phyloP scores from a whole-genome alignment of 331 rosid genomes.

The Prunus yedoensis region DNA sequence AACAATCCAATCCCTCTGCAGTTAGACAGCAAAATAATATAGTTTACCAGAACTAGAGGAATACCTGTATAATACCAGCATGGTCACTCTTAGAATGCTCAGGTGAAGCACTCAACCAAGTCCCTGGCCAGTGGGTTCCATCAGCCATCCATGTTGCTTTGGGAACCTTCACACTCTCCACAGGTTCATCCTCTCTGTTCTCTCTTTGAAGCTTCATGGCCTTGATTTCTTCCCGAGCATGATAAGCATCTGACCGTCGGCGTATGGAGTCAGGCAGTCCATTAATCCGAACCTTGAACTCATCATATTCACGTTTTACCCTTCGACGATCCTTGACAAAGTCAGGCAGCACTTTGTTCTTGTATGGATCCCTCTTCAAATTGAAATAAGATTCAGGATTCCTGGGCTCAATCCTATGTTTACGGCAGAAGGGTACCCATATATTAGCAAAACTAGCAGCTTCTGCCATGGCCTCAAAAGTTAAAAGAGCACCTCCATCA shows the following conservation, averaged over 20 bases:
- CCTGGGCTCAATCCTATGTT: conserved; percentile 76
- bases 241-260: conserved; percentile 74
- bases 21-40: not conserved
- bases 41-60: conserved; percentile 1
- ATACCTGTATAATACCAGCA: conserved; percentile 82
- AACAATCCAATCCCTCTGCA: conserved; percentile 21
- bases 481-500: conserved; percentile 80
- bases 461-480: conserved; percentile 92
- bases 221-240: conserved; percentile 69
- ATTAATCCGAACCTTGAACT: conserved; percentile 77
- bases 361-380: conserved; percentile 73
- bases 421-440: conserved; percentile 86
- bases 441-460: conserved; percentile 79
- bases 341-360: conserved; percentile 70
- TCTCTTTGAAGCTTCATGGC: conserved; percentile 65
- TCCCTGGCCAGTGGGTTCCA: conserved; percentile 84
- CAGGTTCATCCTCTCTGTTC: conserved; percentile 56
- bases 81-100: conserved; percentile 81
- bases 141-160: conserved; percentile 89
- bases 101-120: conserved; percentile 56
- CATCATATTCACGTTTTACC: conserved; percentile 82
- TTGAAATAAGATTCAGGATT: conserved; percentile 79
- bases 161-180: conserved; percentile 50
- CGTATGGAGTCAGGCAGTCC: conserved; percentile 79
- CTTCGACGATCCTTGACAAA: conserved; percentile 81